Evolutionary conservation across 305 asterid species (phyloP).

Genomic region (Fraxinus latifolia): DNA sequence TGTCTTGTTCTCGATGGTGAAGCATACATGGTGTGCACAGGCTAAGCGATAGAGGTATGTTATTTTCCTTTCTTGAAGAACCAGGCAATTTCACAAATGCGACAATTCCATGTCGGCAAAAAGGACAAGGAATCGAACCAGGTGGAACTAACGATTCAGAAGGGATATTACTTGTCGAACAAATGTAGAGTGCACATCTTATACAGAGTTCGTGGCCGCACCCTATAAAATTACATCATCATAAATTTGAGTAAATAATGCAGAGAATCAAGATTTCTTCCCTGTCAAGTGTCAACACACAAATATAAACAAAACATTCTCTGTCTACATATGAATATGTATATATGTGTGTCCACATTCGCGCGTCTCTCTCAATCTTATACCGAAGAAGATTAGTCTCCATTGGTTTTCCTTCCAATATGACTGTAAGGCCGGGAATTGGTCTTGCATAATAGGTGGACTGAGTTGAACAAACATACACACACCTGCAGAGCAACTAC

Average conservation of each 20-base stretch:
- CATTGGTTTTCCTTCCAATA: background rate
- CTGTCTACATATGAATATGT: background rate
- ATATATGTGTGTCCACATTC: background rate
- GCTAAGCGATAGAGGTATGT: constrained; percentile 56
- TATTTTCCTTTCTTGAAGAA: constrained; percentile 52
- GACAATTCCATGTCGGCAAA: constrained; percentile 62
- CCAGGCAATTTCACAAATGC: constrained; percentile 56
- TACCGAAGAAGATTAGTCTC: background rate
- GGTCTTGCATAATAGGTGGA: background rate
- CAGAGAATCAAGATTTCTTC: background rate
- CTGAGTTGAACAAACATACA: background rate
- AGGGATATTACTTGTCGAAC: constrained; percentile 60
- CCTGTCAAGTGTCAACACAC: background rate
- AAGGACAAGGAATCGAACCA: constrained; percentile 82
- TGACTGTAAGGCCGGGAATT: background rate
- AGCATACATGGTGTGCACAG: constrained; percentile 82
- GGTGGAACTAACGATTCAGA: constrained; percentile 42
- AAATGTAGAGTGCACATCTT: constrained; percentile 64
- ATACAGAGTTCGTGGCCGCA: constrained; percentile 64
- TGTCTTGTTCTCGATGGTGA: constrained; percentile 63
- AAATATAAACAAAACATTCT: background rate
- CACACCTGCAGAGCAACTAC: background rate
- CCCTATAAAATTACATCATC: constrained; percentile 38
- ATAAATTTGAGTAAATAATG: background rate
- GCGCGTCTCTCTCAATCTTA: background rate